Evolutionary conservation across 1,284 basidiomycete genomes (phyloP).

Genomic region (Trametes polyzona): DNA sequence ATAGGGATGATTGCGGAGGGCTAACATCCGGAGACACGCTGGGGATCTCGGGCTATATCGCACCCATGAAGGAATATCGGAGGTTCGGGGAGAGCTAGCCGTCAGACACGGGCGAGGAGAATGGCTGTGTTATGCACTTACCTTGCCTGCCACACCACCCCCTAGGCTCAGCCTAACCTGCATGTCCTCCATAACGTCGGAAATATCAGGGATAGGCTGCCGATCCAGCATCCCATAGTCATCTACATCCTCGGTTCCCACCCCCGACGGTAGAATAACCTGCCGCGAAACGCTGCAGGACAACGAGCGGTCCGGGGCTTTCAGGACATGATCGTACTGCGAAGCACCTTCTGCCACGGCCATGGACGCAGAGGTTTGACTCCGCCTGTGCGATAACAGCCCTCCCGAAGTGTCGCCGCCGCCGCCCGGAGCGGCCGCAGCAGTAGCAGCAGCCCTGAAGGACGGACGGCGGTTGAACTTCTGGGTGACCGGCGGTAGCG

Average conservation of each 20-base stretch:
- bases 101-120: background rate
- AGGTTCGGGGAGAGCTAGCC: background rate
- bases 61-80: background rate
- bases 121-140: constrained; percentile 1
- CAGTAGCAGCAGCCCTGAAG: constrained; percentile 10
- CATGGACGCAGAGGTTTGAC: constrained; percentile 12
- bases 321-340: background rate
- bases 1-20: background rate
- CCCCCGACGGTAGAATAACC: background rate
- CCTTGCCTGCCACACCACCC: background rate
- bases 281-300: background rate
- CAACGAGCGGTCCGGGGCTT: background rate
- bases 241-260: background rate
- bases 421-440: constrained; percentile 1
- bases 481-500: constrained; percentile 9
- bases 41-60: background rate
- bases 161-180: background rate
- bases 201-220: constrained; percentile 15
- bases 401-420: background rate
- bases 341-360: constrained; percentile 1
- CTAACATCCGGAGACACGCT: too few relatives aligned
- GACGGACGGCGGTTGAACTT: constrained; percentile 13
- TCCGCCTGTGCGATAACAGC: constrained; percentile 1
- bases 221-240: background rate
- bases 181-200: constrained; percentile 15